phyloP scores from a whole-genome alignment of 352 stramenopile genomes.

The Phytophthora capsici region DNA sequence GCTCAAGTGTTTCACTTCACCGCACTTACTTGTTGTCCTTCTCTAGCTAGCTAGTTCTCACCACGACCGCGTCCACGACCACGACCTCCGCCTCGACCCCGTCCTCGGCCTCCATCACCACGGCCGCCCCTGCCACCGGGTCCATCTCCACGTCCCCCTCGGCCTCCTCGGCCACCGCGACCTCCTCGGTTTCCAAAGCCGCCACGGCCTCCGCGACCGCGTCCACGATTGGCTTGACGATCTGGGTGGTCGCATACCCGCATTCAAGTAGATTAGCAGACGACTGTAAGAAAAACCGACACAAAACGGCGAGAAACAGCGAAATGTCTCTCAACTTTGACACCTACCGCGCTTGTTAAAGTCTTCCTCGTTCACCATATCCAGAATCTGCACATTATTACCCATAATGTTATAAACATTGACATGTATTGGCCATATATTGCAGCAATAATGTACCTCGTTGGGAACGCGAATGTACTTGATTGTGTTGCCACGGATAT shows the following conservation, averaged over 20 bases:
- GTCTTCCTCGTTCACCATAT: slow-evolving; percentile 96
- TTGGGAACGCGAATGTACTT: slow-evolving; percentile 99
- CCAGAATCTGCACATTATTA: slow-evolving; percentile 72
- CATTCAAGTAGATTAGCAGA: slow-evolving; percentile 4
- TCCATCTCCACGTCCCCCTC: slow-evolving; percentile 40
- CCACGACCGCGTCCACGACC: slow-evolving; percentile 50
- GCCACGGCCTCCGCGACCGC: slow-evolving; percentile 70
- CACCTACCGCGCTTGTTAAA: slow-evolving; percentile 75
- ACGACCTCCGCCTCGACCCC: slow-evolving; percentile 47
- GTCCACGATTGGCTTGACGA: slow-evolving; percentile 72
- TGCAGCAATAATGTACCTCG: slow-evolving; percentile 66
- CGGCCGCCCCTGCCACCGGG: slow-evolving; percentile 40
- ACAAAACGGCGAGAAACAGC: slow-evolving; percentile 10
- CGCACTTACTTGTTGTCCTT: slow-evolving; percentile 7
- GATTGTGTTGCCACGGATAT: slow-evolving; percentile 98
- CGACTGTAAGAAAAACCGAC: slow-evolving; percentile 7
- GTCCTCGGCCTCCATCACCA: slow-evolving; percentile 39
- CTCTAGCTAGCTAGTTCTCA: slow-evolving; percentile 42
- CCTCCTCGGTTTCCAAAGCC: slow-evolving; percentile 55
- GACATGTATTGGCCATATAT: background rate
- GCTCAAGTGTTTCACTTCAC: slow-evolving; percentile 16
- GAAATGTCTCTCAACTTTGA: slow-evolving; percentile 2
- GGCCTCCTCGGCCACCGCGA: slow-evolving; percentile 49
- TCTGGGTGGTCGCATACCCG: slow-evolving; percentile 42
- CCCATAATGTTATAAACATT: background rate